Conservation (phyloP, 2,329 filamentous ascomycete species). For the Dactylella cylindrospora region DNA sequence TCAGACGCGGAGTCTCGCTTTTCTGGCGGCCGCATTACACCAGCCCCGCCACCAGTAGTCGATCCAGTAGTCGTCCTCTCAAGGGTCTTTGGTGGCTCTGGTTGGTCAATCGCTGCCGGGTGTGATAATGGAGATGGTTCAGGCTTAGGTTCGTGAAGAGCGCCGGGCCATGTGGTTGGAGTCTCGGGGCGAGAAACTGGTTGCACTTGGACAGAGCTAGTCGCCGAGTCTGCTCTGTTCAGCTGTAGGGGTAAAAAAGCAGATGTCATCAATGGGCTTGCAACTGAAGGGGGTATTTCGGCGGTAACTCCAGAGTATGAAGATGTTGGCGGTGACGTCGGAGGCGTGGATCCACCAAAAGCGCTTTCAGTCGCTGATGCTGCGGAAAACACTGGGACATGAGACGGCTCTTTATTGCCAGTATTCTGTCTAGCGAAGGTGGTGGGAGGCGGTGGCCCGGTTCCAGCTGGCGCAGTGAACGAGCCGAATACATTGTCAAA, state of each 20-base stretch:
- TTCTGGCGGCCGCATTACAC: conserved; percentile 37
- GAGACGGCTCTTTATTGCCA: conserved; percentile 52
- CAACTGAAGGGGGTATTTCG: conserved; percentile 65
- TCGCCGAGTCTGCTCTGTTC: conserved; percentile 67
- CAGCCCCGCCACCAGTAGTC: conserved; percentile 46
- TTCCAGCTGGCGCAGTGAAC: conserved; percentile 58
- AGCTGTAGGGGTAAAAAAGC: conserved; percentile 70
- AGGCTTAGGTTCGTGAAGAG: conserved; percentile 46
- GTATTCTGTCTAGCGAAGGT: conserved; percentile 66
- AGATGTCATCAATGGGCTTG: conserved; percentile 75
- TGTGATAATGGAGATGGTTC: conserved; percentile 45
- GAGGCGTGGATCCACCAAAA: conserved; percentile 60
- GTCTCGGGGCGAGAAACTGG: conserved; percentile 56
- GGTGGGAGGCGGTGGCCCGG: conserved; percentile 57
- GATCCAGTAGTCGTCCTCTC: conserved; percentile 48
- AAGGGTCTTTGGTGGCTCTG: conserved; percentile 44
- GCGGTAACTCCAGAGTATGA: conserved; percentile 59
- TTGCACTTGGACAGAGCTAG: conserved; percentile 75
- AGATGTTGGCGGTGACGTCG: conserved; percentile 63
- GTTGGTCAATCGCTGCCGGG: conserved; percentile 49
- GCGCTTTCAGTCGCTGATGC: conserved; percentile 47
- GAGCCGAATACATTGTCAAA: conserved; percentile 88
- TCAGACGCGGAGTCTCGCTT: conserved; percentile 53
- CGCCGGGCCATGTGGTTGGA: conserved; percentile 51
- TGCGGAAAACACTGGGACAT: conserved; percentile 45